Percentiles rank a stretch among this genome's conserved stretches.
phyloP scores from a whole-genome alignment of 2,329 filamentous ascomycete species.

The Fragosphaeria purpurea region DNA sequence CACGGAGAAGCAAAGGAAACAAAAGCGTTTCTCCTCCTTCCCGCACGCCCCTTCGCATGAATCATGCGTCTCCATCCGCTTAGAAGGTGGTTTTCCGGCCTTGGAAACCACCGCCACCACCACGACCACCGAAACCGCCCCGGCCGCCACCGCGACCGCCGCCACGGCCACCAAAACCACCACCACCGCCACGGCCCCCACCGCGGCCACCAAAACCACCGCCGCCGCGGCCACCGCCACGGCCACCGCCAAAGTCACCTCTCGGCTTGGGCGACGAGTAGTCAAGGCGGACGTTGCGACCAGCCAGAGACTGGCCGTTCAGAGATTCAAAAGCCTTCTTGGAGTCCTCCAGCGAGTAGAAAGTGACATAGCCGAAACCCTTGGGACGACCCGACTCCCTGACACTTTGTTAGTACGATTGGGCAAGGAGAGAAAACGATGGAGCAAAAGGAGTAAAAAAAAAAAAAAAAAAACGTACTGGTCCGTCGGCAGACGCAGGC shows the following conservation, averaged over 20 bases:
- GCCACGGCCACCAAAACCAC: slow-evolving; percentile 39
- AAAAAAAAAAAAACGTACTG: slow-evolving; percentile 33
- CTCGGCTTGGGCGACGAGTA: slow-evolving; percentile 60
- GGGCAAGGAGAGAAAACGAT: slow-evolving; percentile 10
- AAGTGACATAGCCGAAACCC: slow-evolving; percentile 88
- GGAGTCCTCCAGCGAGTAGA: slow-evolving; percentile 72
- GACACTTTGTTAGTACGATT: slow-evolving; percentile 3
- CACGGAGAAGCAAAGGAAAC: neutral
- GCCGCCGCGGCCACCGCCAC: slow-evolving; percentile 40
- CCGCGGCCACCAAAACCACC: slow-evolving; percentile 31
- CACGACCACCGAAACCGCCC: slow-evolving; percentile 37
- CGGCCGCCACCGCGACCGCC: slow-evolving; percentile 41
- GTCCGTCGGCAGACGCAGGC: slow-evolving; percentile 82
- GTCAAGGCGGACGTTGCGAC: slow-evolving; percentile 73
- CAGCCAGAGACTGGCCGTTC: slow-evolving; percentile 53
- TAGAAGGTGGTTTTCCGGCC: slow-evolving; percentile 64
- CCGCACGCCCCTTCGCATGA: neutral
- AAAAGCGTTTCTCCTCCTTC: slow-evolving; percentile 10
- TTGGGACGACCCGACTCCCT: slow-evolving; percentile 75
- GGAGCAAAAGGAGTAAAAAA: slow-evolving; percentile 13
- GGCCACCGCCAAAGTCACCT: slow-evolving; percentile 34
- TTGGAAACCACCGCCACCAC: slow-evolving; percentile 57
- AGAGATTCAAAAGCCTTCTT: slow-evolving; percentile 58
- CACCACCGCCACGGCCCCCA: slow-evolving; percentile 28
- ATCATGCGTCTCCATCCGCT: slow-evolving; percentile 9